Evolutionary conservation across 495 filamentous ascomycete species (phyloP), one percentile per base, ranked within the genome.

Genomic region (Recurvomyces mirabilis): DNA sequence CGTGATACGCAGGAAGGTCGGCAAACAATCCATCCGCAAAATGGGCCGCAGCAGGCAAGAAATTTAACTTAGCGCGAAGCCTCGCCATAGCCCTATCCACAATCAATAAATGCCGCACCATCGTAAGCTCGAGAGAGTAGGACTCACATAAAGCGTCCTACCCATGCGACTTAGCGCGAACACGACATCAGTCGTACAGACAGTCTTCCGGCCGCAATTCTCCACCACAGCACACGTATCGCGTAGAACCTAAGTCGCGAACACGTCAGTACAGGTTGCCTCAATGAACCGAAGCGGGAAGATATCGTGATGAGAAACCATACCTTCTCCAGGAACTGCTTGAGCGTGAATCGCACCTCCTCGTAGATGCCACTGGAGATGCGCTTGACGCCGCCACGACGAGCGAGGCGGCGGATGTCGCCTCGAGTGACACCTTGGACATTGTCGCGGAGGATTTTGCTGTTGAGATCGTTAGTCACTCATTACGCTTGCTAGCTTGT

Each of bases 401-500:
- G 87, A 5, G 55, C 55, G n/a, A 58, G 38, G 28, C 55, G 47
- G n/a, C 55, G 76, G 62, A 82, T 81, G 45, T 76, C 78, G 49
- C 78, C 77, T 67, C 79, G 79, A 60, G 78, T 82, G 63, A 82
- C 79, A 61, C 78, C 78, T 63, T 95, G 89, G 67, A 96, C 94
- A 81, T 95, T 96, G 81, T 96, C 89, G 65, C 89, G 86, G 64
- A 98, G 77, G 73, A 98, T 95, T 82, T 96, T 98, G 60, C 91
- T 82, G 68, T 94, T 29, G 26, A 29, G 26, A 7, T 5, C 14
- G 5, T 21, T 29, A 14, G 36, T 41, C 34, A 50, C 33, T 14
- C 19, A 13, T 43, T 5, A 14, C 1, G 20, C 21, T n/a, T 7
- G 20, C 1, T 1, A n/a, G n/a, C n/a, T n/a, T n/a, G n/a, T n/a